These are phyloP conservation scores for Monilinia fructicola DNA, from an alignment of 2,329 filamentous ascomycete species.

Conservation along the genomic window DNA sequence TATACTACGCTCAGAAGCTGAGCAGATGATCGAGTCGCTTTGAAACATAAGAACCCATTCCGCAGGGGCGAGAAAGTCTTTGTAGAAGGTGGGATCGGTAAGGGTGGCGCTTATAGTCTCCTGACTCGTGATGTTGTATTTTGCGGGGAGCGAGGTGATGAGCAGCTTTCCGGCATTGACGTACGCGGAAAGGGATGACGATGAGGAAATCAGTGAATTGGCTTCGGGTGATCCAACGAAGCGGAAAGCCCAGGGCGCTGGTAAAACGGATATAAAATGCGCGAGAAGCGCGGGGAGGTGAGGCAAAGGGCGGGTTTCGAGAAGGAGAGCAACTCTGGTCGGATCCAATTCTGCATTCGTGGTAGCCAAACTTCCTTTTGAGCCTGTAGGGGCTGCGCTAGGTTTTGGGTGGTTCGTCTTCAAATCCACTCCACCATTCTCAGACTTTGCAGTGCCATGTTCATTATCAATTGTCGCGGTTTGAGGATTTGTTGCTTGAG, in stretches of 20 bases:
- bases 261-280: constrained; percentile 55
- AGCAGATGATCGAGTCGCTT: constrained; percentile 55
- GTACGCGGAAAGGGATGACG: constrained; percentile 46
- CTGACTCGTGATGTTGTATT: constrained; percentile 48
- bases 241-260: constrained; percentile 55
- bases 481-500: not conserved
- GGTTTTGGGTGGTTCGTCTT: not conserved
- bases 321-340: constrained; percentile 55
- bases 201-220: constrained; percentile 44
- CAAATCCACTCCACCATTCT: not conserved
- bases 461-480: not conserved
- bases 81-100: constrained; percentile 53
- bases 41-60: constrained; percentile 57
- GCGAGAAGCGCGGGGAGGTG: constrained; percentile 53
- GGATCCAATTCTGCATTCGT: constrained; percentile 42
- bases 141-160: constrained; percentile 48
- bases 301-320: constrained; percentile 52
- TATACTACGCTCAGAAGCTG: constrained; percentile 50
- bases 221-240: constrained; percentile 54
- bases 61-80: constrained; percentile 50
- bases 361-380: not conserved
- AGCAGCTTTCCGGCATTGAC: constrained; percentile 16
- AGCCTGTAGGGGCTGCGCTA: not conserved
- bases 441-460: not conserved
- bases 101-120: constrained; percentile 51